Base-by-base conservation (phyloP, 768 basidiomycete genomes). In the Ramaria sp. region DNA sequence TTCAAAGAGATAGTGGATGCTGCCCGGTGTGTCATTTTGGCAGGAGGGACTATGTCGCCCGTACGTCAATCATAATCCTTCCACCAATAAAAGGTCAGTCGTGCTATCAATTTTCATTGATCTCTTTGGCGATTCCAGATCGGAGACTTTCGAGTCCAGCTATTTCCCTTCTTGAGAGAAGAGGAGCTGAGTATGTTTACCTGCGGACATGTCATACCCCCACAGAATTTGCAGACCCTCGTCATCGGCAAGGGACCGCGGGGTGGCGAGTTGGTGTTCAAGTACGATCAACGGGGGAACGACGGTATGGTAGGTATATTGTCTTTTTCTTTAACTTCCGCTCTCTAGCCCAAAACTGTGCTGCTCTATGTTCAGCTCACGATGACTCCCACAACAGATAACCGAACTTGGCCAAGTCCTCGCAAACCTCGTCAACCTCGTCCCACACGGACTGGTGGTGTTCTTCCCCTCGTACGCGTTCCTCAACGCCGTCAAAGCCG, bases 41-140 rank as follows among this genome's bases (percentile, higher is more conserved):
- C 96, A 7, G 95, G 95, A 8, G 95, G 95, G 4, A 99, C 95
- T 0, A 97, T 99, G 96, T 91, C 92, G 6, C 95, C 95, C n/a
- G 91, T 96, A 52, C 50, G 74, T 69, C 32, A 9, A 8, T 9
- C 8, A 8, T 13, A 34, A 10, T 15, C 0, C 45, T 51, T 28
- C 56, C 36, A 30, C 2, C 16, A 13, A n/a, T n/a, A n/a, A n/a
- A n/a, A n/a, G n/a, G n/a, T 52, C 7, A 37, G 24, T 7, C 16
- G 27, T 52, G 22, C 54, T 47, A 53, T 27, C 20, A 2, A 24
- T 25, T 48, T 20, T 61, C 39, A 58, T 41, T 20, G 22, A 45
- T 41, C n/a, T 22, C 39, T 15, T 36, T n/a, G n/a, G n/a, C n/a
- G 48, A 15, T 18, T 32, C 10, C 27, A 96, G 93, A 86, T 95